Conservation (phyloP, 139 green algal genomes). For the Raphidocelis subcapitata region DNA sequence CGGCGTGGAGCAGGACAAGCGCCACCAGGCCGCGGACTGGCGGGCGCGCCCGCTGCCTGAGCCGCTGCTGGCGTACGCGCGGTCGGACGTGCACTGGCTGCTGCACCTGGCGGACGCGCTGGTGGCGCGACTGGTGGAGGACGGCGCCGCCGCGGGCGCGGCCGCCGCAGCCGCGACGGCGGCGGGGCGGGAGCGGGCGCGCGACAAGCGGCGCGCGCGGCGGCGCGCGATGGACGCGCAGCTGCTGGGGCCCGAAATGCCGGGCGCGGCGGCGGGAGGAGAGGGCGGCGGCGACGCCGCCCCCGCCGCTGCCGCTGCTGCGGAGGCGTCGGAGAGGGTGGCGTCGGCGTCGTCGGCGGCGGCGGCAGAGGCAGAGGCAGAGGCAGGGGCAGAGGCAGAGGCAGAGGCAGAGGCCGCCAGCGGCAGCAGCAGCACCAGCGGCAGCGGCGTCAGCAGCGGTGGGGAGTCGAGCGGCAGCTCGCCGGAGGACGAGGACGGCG, state of each 20-base stretch:
- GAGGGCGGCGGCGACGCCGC: too few relatives aligned
- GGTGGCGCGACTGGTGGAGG: neutral
- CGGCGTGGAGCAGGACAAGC: conserved; percentile 56
- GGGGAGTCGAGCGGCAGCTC: too few relatives aligned
- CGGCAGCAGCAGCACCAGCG: too few relatives aligned
- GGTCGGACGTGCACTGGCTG: conserved; percentile 73
- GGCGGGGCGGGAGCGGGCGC: conserved; percentile 1
- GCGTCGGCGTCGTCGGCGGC: too few relatives aligned
- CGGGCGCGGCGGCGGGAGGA: neutral
- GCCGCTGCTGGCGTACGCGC: conserved; percentile 64
- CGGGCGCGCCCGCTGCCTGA: conserved; percentile 61
- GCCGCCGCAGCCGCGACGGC: neutral
- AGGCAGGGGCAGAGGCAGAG: too few relatives aligned
- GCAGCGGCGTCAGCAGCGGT: too few relatives aligned
- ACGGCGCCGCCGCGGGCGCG: neutral
- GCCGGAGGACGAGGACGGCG: too few relatives aligned
- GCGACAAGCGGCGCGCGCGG: neutral
- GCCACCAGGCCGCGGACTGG: conserved; percentile 74
- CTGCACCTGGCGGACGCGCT: conserved; percentile 61
- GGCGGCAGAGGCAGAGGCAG: too few relatives aligned
- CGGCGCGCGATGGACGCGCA: neutral
- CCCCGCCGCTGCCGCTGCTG: too few relatives aligned
- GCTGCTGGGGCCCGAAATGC: conserved; percentile 5
- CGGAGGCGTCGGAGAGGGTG: too few relatives aligned
- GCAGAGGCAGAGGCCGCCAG: too few relatives aligned